Conservation (phyloP, 192 early-diverging fungal species). For the Coemansia pectinata region DNA sequence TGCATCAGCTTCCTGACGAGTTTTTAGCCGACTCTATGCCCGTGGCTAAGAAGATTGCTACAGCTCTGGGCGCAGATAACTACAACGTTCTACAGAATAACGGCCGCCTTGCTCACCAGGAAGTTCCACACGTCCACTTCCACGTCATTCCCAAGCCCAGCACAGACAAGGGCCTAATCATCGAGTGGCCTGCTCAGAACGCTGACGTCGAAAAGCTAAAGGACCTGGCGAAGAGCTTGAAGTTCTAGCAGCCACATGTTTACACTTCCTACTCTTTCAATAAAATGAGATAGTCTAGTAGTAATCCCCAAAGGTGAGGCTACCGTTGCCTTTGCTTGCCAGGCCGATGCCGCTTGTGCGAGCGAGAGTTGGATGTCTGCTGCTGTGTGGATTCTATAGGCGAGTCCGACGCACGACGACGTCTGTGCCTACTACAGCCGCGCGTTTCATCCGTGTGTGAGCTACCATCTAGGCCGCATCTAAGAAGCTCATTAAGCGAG, state of each 20-base stretch:
- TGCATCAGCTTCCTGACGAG: slow-evolving; percentile 88
- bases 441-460: not conserved
- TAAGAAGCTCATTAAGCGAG: not conserved
- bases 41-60: slow-evolving; percentile 85
- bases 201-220: slow-evolving; percentile 60
- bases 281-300: not conserved
- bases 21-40: slow-evolving; percentile 80
- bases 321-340: not conserved
- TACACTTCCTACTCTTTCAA: too few species aligned
- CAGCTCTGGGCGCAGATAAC: slow-evolving; percentile 68
- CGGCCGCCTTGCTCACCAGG: slow-evolving; percentile 73
- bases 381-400: not conserved
- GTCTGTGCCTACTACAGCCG: not conserved
- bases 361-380: not conserved
- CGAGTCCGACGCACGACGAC: not conserved
- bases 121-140: slow-evolving; percentile 93
- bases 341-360: not conserved
- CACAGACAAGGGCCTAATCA: slow-evolving; percentile 66
- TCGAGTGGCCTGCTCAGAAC: slow-evolving; percentile 66
- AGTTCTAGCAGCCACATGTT: slow-evolving; percentile 17
- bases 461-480: not conserved
- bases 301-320: not conserved
- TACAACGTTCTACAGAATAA: slow-evolving; percentile 96
- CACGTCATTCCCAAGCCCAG: slow-evolving; percentile 77
- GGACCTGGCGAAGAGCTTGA: slow-evolving; percentile 31